Conservation (phyloP, 805 yeast genomes). For the Starmerella stigmatis region DNA sequence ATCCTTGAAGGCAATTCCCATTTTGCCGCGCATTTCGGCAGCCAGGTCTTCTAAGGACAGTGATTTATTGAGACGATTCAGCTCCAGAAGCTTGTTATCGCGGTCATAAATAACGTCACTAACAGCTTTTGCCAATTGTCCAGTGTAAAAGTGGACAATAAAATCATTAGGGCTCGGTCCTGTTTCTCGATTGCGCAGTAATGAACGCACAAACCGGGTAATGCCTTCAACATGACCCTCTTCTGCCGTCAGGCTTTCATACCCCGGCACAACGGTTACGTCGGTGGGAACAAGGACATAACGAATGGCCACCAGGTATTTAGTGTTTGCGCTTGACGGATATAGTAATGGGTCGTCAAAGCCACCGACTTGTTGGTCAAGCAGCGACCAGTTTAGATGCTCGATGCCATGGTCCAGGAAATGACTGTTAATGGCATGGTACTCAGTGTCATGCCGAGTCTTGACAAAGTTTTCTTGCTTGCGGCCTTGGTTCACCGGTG, state of each 20-base stretch:
- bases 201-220: slow-evolving; percentile 18
- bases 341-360: slow-evolving; percentile 53
- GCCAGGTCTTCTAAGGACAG: slow-evolving; percentile 48
- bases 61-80: slow-evolving; percentile 23
- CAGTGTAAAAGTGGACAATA: slow-evolving; percentile 63
- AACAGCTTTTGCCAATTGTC: slow-evolving; percentile 61
- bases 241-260: slow-evolving; percentile 64
- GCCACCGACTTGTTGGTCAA: slow-evolving; percentile 89
- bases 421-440: slow-evolving; percentile 47
- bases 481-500: slow-evolving; percentile 8
- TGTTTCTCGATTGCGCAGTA: slow-evolving; percentile 19
- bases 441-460: slow-evolving; percentile 66
- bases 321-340: slow-evolving; percentile 39
- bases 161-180: slow-evolving; percentile 17
- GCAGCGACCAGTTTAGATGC: slow-evolving; percentile 69
- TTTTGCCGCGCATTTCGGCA: slow-evolving; percentile 49
- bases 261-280: slow-evolving; percentile 36
- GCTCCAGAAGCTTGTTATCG: slow-evolving; percentile 11
- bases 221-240: slow-evolving; percentile 91
- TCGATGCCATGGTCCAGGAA: slow-evolving; percentile 38
- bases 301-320: slow-evolving; percentile 53
- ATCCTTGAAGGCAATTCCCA: slow-evolving; percentile 59
- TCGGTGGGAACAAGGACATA: slow-evolving; percentile 74
- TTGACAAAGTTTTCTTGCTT: slow-evolving; percentile 35
- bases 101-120: slow-evolving; percentile 40